Evolutionary conservation across 345 rosid genomes (phyloP), one percentile per base, ranked within the genome.

Genomic region (Lepidium sativum): DNA sequence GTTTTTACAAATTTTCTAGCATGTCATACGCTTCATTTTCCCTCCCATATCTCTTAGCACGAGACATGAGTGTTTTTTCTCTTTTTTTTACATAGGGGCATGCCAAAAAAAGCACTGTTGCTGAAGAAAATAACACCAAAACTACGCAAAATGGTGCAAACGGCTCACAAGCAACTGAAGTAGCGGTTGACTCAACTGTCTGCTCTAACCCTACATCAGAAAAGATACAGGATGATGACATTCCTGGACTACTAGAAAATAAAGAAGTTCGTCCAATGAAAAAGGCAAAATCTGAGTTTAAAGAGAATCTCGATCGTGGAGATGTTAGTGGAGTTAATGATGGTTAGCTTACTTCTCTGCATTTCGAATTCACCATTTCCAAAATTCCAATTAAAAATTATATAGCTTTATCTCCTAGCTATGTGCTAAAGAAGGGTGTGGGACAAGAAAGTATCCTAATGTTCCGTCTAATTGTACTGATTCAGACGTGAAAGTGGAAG

Each of bases 181-280:
- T 51, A 12, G 66, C 33, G 14, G 58, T 31, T 64, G 69, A 58
- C 14, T 61, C 75, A 32, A 48, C 55, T 49, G 77, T 73, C 54
- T 66, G 70, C 41, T 62, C 77, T 53, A 81, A 75, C 18, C 61
- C 73, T 66, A 45, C 74, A n/a, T 41, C 58, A 13, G 76, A 66
- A 39, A 62, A 54, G 49, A 50, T 57, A 6, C 65, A 29, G 39
- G 73, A 64, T 54, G 81, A 50, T 42, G 75, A 71, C 65, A 63
- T 40, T 15, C 67, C 79, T 65, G 81, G 65, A 69, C 51, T 47
- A 12, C 27, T 67, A 45, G 78, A 64, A 50, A 40, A 76, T 50
- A 78, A 80, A 58, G 87, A 81, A 55, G 67, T 58, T 53, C 81
- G 81, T 57, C 96, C 97, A 10, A 49, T 55, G 52, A 92, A 89